These are phyloP conservation scores for Paradendryphiella salina DNA, from an alignment of 2,329 filamentous ascomycete genomes.

Conservation along the genomic window DNA sequence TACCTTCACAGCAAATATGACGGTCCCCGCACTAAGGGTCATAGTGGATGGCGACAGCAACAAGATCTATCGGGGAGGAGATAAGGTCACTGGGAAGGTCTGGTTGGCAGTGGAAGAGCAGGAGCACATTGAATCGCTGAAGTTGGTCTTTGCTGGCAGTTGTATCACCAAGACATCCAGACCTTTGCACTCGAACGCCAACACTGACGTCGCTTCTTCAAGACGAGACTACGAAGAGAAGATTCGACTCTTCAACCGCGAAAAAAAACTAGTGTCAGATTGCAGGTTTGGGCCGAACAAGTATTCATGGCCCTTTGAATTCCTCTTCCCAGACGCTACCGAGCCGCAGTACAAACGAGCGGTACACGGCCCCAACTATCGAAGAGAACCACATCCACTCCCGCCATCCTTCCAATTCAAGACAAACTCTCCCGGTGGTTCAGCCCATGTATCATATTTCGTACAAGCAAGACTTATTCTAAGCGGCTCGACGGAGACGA, in stretches of 20 bases:
- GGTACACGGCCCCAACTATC: constrained; percentile 34
- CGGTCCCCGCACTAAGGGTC: constrained; percentile 32
- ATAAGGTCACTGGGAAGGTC: constrained; percentile 42
- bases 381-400: constrained; percentile 37
- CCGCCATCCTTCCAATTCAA: constrained; percentile 40
- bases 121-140: constrained; percentile 34
- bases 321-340: constrained; percentile 40
- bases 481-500: constrained; percentile 15
- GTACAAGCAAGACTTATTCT: constrained; percentile 33
- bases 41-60: constrained; percentile 39
- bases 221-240: constrained; percentile 35
- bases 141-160: constrained; percentile 37
- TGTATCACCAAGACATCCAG: constrained; percentile 42
- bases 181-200: constrained; percentile 26
- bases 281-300: constrained; percentile 31
- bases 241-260: constrained; percentile 36
- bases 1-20: constrained; percentile 27
- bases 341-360: constrained; percentile 34
- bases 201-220: constrained; percentile 16
- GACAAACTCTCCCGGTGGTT: constrained; percentile 32
- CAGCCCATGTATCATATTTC: constrained; percentile 39
- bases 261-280: constrained; percentile 28
- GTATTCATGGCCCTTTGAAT: constrained; percentile 43
- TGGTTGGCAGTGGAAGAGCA: constrained; percentile 34
- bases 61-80: constrained; percentile 37